Conservation (phyloP, 768 basidiomycete species). For the Suillus luteus region DNA sequence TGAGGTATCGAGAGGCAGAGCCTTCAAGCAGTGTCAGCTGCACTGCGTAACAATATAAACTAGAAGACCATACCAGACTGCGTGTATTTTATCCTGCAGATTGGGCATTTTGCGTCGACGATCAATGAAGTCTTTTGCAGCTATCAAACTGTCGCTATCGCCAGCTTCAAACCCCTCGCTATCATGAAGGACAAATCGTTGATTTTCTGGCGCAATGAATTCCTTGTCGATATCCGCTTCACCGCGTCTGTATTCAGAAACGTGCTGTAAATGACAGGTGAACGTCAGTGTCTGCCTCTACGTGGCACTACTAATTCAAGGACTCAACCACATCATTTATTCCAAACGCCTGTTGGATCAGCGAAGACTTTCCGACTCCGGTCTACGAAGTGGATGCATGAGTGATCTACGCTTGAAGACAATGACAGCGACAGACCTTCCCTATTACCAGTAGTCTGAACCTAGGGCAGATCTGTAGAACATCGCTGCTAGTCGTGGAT, state of each 20-base stretch:
- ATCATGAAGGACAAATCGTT: constrained; percentile 20
- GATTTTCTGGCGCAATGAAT: constrained; percentile 16
- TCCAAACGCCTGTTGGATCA: constrained; percentile 12
- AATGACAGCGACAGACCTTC: constrained; percentile 6
- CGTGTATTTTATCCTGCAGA: constrained; percentile 16
- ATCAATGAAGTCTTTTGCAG: constrained; percentile 12
- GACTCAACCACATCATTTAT: constrained; percentile 12
- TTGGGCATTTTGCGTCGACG: constrained; percentile 12
- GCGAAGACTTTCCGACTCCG: constrained; percentile 12
- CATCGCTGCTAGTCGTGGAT: constrained; percentile 5
- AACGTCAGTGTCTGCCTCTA: background rate
- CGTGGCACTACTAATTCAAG: background rate
- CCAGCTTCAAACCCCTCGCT: constrained; percentile 19
- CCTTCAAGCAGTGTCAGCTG: background rate
- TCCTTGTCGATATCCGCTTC: constrained; percentile 16
- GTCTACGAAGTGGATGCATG: constrained; percentile 6
- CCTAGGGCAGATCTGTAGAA: constrained; percentile 12
- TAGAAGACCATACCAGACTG: constrained; percentile 17
- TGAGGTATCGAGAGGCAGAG: constrained; percentile 12
- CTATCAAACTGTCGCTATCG: too few relatives aligned
- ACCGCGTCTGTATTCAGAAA: constrained; percentile 11
- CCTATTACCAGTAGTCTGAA: constrained; percentile 15
- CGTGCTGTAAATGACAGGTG: background rate
- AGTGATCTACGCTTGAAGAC: background rate
- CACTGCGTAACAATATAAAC: background rate